Conservation (phyloP, 2,329 filamentous ascomycete genomes). For the Alternaria gansuensis region DNA sequence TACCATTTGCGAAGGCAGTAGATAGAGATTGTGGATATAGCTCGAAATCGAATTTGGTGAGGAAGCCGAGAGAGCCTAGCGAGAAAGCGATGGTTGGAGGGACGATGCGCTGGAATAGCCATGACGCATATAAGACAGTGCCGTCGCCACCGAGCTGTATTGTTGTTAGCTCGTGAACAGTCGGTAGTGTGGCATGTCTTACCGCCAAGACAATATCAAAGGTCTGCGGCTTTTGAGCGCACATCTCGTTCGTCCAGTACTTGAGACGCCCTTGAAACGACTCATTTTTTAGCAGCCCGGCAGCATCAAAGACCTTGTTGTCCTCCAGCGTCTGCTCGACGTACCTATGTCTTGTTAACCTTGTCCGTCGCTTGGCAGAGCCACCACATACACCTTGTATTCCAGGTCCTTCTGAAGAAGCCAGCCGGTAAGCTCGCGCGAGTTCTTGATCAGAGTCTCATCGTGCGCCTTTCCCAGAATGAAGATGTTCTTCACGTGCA, state of each 20-base stretch:
- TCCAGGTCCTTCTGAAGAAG: constrained; percentile 74
- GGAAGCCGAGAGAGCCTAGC: constrained; percentile 88
- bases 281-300: constrained; percentile 72
- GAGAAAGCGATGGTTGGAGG: constrained; percentile 93
- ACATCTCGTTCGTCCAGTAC: constrained; percentile 86
- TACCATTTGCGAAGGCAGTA: constrained; percentile 79
- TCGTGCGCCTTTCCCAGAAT: constrained; percentile 94
- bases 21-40: constrained; percentile 74
- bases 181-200: constrained; percentile 28
- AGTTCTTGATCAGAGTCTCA: constrained; percentile 77
- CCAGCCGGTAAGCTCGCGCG: constrained; percentile 81
- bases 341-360: constrained; percentile 54
- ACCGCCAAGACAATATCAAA: constrained; percentile 92
- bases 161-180: constrained; percentile 13
- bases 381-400: constrained; percentile 72
- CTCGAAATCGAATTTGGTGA: constrained; percentile 95
- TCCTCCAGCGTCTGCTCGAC: constrained; percentile 79
- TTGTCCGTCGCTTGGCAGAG: not conserved
- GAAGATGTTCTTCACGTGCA: constrained; percentile 84
- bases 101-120: constrained; percentile 95
- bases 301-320: constrained; percentile 76
- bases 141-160: constrained; percentile 82
- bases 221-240: constrained; percentile 77
- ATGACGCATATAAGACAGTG: constrained; percentile 95
- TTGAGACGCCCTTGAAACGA: constrained; percentile 68